Evolutionary conservation across 2,329 filamentous ascomycete genomes (phyloP), one percentile per base, ranked within the genome.

Genomic region (Aspergillus brunneoviolaceus): DNA sequence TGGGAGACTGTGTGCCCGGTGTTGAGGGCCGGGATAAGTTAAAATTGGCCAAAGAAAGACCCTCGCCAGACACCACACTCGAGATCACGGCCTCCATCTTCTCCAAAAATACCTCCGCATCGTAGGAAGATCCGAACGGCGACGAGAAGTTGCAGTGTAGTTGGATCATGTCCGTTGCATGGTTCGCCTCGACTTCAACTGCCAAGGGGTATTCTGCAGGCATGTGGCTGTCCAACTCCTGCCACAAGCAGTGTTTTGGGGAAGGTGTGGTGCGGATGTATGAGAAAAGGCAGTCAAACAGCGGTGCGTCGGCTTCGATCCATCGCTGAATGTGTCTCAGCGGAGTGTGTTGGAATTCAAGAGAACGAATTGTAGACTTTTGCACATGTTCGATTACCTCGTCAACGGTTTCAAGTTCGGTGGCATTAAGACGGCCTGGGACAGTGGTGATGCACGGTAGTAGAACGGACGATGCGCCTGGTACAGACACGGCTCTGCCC

Each of bases 401-500:
- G 9, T 57, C 59, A 19, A 72, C 61, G 0, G 66, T 70, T 2
- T 42, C n/a, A 12, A 70, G 47, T 5, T 60, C 57, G 2, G 53
- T 55, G 11, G 70, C 65, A 50, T 69, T 64, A 10, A 77, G 66
- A n/a, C 74, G 71, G 27, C 68, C 69, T 2, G 75, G 74, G 21
- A 77, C 69, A 5, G 75, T 77, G 2, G 71, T 74, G 45, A 77
- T 74, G 51, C 74, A 76, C 11, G 75, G 75, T 16, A 72, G 63
- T 5, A 75, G 61, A 11, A 77, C 72, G 0, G 66, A 67, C 7
- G 75, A 69, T 7, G 72, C 67, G 3, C 70, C 70, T 12, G 69
- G 59, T 12, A 73, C 65, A 9, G 73, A 67, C 3, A 74, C 64
- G 27, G 71, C 67, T 29, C 74, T 66, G 42, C 74, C 74, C 4